Evolutionary conservation across 495 filamentous ascomycete species (phyloP), one percentile per base, ranked within the genome.

Genomic region (Penicillium subrubescens): DNA sequence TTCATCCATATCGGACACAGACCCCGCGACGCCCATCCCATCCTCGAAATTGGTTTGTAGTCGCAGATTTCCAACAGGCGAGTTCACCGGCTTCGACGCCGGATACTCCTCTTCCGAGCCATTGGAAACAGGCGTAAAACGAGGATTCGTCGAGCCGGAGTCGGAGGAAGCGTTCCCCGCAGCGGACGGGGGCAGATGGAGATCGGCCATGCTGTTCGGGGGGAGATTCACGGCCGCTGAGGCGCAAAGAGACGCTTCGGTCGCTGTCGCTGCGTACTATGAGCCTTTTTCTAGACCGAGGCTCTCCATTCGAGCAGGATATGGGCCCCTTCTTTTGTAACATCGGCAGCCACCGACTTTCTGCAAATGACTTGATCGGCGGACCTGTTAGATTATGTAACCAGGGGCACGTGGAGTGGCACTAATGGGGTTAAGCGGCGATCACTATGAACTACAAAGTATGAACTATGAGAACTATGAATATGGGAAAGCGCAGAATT

Each of bases 11-110:
- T 75, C 80, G 54, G 62, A 67, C 37, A 64, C 48, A 62, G 64
- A 57, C 11, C 55, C 61, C 34, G n/a, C 65, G n/a, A 27, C 52
- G 17, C 56, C 67, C 10, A 63, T 58, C 4, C 59, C 29, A 11
- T 70, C 61, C 14, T 64, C 70, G 23, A 81, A 76, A 60, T 82
- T 67, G 3, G 80, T 82, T 58, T 81, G 71, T 21, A 82, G 39
- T 19, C 65, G 72, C 46, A 80, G 61, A 1, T 66, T 35, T 34
- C 73, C 73, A 10, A 56, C 51, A 23, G 62, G 52, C 5, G 71
- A 68, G 43, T 63, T 71, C 23, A 53, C 52, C 0, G 65, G 54
- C 17, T 39, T 58, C n/a, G 67, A 27, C 8, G 25, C 48, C 29
- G 66, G 52, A n/a, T 65, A 63, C 0, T 61, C 69, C n/a, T 71